phyloP scores from a whole-genome alignment of 768 basidiomycete genomes.

The Boletellus ananiceps region DNA sequence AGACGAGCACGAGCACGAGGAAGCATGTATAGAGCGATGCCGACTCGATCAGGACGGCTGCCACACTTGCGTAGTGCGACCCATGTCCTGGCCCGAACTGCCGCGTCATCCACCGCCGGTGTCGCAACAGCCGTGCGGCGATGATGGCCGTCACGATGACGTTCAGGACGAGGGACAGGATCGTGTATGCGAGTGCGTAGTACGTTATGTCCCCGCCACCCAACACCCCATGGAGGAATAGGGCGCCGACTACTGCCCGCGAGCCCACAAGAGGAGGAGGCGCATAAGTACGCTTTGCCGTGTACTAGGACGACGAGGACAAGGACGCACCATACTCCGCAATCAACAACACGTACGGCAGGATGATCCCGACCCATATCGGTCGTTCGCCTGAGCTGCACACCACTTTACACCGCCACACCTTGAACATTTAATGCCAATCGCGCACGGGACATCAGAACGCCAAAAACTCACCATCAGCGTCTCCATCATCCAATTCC shows the following conservation, averaged over 20 bases:
- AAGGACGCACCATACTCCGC: constrained; percentile 11
- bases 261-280: not conserved
- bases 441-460: not conserved
- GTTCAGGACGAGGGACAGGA: constrained; percentile 13
- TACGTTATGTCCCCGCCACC: not conserved
- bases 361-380: constrained; percentile 6
- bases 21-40: constrained; percentile 16
- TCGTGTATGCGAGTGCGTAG: constrained; percentile 5
- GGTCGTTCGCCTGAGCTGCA: constrained; percentile 9
- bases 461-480: constrained; percentile 14
- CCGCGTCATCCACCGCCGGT: constrained; percentile 9
- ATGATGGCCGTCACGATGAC: constrained; percentile 17
- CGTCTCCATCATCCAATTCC: constrained; percentile 21
- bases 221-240: constrained; percentile 2
- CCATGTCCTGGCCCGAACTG: constrained; percentile 15
- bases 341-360: constrained; percentile 6
- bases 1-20: constrained; percentile 15
- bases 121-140: constrained; percentile 10
- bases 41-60: constrained; percentile 16
- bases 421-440: constrained; percentile 9
- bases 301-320: not conserved
- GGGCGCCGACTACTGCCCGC: constrained; percentile 3
- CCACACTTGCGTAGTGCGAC: constrained; percentile 5
- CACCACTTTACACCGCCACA: constrained; percentile 21
- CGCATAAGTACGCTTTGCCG: not conserved